A percentile compares a stretch with the other conserved stretches of the same genome.
phyloP scores from a whole-genome alignment of 2,329 filamentous ascomycete species.

The Colletotrichum chlorophyti region DNA sequence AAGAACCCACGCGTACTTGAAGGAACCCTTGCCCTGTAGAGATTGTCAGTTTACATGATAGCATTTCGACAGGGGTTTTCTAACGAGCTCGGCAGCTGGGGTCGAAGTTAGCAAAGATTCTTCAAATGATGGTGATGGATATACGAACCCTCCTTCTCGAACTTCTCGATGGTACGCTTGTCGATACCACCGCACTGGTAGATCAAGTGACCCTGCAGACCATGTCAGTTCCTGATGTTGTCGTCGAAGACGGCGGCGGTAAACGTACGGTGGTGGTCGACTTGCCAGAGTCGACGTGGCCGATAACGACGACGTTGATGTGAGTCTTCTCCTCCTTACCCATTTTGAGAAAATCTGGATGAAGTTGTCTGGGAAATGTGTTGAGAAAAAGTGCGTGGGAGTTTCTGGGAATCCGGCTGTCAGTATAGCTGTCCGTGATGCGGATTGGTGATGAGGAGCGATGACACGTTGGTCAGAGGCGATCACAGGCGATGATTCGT shows the following conservation, averaged over 20 bases:
- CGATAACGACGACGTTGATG: slow-evolving; percentile 98
- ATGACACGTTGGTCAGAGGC: too few relatives aligned
- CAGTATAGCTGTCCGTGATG: not conserved
- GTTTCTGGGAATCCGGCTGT: too few relatives aligned
- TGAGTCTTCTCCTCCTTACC: slow-evolving; percentile 95
- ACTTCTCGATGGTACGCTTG: slow-evolving; percentile 99
- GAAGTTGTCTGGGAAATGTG: slow-evolving; percentile 15
- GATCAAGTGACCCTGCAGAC: slow-evolving; percentile 84
- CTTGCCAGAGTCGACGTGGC: slow-evolving; percentile 99
- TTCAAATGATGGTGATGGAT: too few relatives aligned
- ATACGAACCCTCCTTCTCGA: slow-evolving; percentile 98
- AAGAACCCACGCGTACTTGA: slow-evolving; percentile 97
- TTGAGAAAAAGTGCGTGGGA: not conserved
- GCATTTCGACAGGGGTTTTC: not conserved
- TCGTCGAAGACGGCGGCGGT: slow-evolving; percentile 33
- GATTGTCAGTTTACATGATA: slow-evolving; percentile 31
- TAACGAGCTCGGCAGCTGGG: slow-evolving; percentile 2
- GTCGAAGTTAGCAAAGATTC: too few relatives aligned
- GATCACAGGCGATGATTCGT: too few relatives aligned
- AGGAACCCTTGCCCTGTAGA: slow-evolving; percentile 99
- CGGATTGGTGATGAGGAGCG: not conserved
- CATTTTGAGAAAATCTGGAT: slow-evolving; percentile 21
- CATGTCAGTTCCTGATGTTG: slow-evolving; percentile 30
- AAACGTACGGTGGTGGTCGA: slow-evolving; percentile 84
- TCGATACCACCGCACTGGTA: slow-evolving; percentile 99